Evolutionary conservation across 306 rosid genomes (phyloP), one percentile per base, ranked within the genome.

Genomic region (Begonia fuchsioides): DNA sequence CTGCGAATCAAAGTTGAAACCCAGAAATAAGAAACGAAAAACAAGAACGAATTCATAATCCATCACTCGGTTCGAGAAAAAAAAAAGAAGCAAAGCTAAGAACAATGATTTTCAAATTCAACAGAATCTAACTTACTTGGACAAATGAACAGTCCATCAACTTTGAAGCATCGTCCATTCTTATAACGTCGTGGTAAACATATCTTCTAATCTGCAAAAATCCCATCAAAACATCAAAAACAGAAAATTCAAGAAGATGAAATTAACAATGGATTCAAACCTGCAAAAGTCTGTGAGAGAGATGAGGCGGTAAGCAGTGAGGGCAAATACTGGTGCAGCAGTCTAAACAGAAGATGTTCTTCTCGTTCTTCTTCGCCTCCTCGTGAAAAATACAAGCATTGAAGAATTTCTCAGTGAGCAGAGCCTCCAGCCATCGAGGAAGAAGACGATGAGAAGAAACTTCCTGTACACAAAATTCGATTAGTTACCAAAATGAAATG

Each of bases 271-370:
- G 1, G 13, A 1, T 6, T 44, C 9, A 19, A 2, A 68, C 98
- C 98, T 92, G 85, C 11, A 92, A 63, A 67, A 92, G 93, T 51
- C 94, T 66, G 61, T 86, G 98, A 48, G 87, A 72, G 47, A 67
- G 61, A 13, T 92, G 96, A 54, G 93, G 92, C 18, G 68, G 20
- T 51, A 73, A 45, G 50, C 98, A 92, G 66, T 92, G 93, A 66
- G 98, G 87, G 76, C 96, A 92, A 32, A 92, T 79, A 17, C 93
- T 80, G 68, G 72, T 67, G 71, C 83, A 82, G 43, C 98, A 92
- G 68, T 92, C 96, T 70, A 92, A 62, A 16, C 98, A 92, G 59
- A 64, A 92, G 1, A 82, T 70, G 69, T 86, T 92, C 64, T 92
- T 92, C 39, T 92, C 98, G 38, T 92, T 92, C 74, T 92, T 92